Percentiles rank a stretch among this genome's conserved stretches.
phyloP scores from a whole-genome alignment of 768 basidiomycete genomes.

The Podaxis sp. region DNA sequence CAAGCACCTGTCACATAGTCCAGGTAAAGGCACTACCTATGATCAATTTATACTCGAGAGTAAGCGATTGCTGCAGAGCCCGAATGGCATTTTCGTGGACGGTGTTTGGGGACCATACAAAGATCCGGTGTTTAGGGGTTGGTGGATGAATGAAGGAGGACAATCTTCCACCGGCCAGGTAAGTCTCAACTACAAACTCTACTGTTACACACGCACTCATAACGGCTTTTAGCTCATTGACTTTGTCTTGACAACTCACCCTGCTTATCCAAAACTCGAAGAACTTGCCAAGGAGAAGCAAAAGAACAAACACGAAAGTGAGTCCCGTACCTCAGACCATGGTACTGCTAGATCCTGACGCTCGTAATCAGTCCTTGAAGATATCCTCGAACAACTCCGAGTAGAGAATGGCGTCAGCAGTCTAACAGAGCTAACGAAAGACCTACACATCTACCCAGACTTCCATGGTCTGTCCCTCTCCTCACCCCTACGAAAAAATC shows the following conservation, averaged over 20 bases:
- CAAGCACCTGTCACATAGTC: slow-evolving; percentile 93
- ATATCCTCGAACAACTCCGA: slow-evolving; percentile 67
- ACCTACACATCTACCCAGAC: slow-evolving; percentile 94
- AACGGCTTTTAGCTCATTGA: slow-evolving; percentile 69
- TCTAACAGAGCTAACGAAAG: slow-evolving; percentile 83
- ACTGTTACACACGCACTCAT: background rate
- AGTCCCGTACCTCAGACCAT: slow-evolving; percentile 13
- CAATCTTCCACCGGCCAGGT: slow-evolving; percentile 98
- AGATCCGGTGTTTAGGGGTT: slow-evolving; percentile 88
- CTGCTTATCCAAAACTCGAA: slow-evolving; percentile 73
- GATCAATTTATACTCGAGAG: background rate
- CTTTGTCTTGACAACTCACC: slow-evolving; percentile 91
- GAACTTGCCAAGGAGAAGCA: slow-evolving; percentile 59
- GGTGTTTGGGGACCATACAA: slow-evolving; percentile 94
- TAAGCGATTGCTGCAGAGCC: slow-evolving; percentile 48
- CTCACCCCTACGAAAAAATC: background rate
- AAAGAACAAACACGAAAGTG: slow-evolving; percentile 60
- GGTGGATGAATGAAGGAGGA: slow-evolving; percentile 99
- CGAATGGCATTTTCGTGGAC: slow-evolving; percentile 79
- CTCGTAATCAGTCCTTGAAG: slow-evolving; percentile 58
- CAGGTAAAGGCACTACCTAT: slow-evolving; percentile 48
- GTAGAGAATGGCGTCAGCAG: slow-evolving; percentile 53
- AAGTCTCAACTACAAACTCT: slow-evolving; percentile 7
- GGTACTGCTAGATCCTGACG: background rate
- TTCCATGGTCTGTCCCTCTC: slow-evolving; percentile 64